These are phyloP conservation scores for Castanospermum australe DNA, from an alignment of 306 rosid species.

Conservation along the genomic window DNA sequence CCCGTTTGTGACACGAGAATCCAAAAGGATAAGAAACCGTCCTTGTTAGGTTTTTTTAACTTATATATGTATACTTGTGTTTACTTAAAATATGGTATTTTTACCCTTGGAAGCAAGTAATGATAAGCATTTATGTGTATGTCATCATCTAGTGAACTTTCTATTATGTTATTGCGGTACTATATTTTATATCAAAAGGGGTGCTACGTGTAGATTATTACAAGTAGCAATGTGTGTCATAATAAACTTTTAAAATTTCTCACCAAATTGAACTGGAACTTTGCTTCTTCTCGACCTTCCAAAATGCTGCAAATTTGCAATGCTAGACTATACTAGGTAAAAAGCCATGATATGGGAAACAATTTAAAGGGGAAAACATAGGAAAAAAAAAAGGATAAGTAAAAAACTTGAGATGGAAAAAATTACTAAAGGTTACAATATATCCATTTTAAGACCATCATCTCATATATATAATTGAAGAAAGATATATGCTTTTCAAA, in stretches of 20 bases:
- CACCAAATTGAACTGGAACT: neutral
- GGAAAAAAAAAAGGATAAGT: neutral
- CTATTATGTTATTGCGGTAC: neutral
- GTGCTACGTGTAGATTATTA: neutral
- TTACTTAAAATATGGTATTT: constrained; percentile 15
- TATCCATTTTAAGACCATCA: neutral
- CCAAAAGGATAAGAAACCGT: constrained; percentile 4
- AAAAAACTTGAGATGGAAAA: neutral
- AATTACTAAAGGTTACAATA: neutral
- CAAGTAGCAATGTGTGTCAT: neutral
- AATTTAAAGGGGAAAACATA: neutral
- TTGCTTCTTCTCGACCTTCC: neutral
- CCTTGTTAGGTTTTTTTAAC: neutral
- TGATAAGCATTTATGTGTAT: neutral
- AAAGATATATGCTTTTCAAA: neutral
- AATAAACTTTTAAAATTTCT: neutral
- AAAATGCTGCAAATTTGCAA: neutral
- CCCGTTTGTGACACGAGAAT: constrained; percentile 14
- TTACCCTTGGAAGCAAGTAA: constrained; percentile 9
- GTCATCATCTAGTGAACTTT: neutral
- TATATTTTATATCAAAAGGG: neutral
- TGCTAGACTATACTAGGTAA: neutral
- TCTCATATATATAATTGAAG: neutral
- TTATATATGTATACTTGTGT: neutral
- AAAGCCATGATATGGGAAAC: neutral